phyloP scores from a whole-genome alignment of 495 filamentous ascomycete genomes.

The Zalerion maritima region DNA sequence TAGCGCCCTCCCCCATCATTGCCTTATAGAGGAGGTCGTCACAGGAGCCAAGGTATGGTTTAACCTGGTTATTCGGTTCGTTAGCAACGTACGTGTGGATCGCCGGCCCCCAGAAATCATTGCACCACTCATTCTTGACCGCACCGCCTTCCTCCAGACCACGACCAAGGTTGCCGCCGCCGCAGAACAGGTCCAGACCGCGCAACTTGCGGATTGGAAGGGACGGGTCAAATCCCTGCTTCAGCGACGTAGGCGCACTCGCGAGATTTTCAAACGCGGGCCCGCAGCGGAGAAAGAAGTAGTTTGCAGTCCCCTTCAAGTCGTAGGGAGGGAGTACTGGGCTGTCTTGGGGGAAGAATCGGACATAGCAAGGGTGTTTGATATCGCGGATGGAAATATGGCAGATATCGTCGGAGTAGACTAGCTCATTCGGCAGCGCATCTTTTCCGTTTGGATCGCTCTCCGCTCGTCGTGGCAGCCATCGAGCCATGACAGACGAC shows the following conservation, averaged over 20 bases:
- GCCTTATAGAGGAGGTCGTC: constrained; percentile 48
- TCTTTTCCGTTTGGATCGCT: constrained; percentile 19
- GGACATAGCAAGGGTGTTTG: constrained; percentile 40
- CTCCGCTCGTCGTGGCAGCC: constrained; percentile 27
- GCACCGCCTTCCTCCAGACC: constrained; percentile 59
- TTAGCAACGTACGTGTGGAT: constrained; percentile 60
- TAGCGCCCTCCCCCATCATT: constrained; percentile 30
- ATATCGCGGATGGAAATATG: constrained; percentile 26
- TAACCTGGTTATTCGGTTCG: constrained; percentile 11
- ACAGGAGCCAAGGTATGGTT: constrained; percentile 51
- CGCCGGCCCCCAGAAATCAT: constrained; percentile 46
- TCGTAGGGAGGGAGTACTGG: constrained; percentile 48
- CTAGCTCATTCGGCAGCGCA: constrained; percentile 48
- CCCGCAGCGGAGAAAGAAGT: constrained; percentile 41
- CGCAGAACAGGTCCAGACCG: constrained; percentile 58
- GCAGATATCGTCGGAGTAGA: constrained; percentile 36
- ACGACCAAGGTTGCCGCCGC: constrained; percentile 57
- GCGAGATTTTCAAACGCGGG: constrained; percentile 12
- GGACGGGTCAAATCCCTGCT: constrained; percentile 41
- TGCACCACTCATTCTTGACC: constrained; percentile 44
- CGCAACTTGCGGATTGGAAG: constrained; percentile 18
- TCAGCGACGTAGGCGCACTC: constrained; percentile 21
- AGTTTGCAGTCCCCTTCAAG: constrained; percentile 44
- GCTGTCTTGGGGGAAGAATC: constrained; percentile 30
- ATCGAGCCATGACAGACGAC: constrained; percentile 25